A percentile compares a stretch with the other conserved stretches of the same genome.
phyloP scores from a whole-genome alignment of 345 rosid species.

The Bruguiera gymnorhiza region DNA sequence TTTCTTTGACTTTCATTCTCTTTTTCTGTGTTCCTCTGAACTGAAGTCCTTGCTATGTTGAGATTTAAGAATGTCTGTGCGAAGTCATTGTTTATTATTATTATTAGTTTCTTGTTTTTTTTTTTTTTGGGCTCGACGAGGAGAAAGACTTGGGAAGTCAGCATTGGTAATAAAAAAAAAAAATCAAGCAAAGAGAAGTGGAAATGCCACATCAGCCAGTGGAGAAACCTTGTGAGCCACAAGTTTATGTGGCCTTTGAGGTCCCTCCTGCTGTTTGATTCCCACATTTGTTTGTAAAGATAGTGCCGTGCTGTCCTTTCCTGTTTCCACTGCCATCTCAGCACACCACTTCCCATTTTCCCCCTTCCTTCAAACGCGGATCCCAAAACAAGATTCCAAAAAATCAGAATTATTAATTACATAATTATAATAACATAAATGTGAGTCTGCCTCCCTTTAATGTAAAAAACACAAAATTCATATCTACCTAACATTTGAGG shows the following conservation, averaged over 20 bases:
- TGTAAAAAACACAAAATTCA: too few species aligned
- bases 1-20: not conserved
- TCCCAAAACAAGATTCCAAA: too few species aligned
- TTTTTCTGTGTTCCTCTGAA: not conserved
- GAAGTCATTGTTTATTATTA: too few species aligned
- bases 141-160: not conserved
- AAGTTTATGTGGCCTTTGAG: constrained; percentile 47
- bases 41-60: not conserved
- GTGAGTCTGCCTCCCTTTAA: too few species aligned
- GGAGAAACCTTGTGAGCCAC: constrained; percentile 43
- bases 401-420: too few species aligned
- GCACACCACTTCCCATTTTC: not conserved
- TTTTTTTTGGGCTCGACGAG: not conserved
- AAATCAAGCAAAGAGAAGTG: not conserved
- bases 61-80: not conserved
- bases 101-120: not conserved
- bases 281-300: constrained; percentile 36
- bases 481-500: too few species aligned
- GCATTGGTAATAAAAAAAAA: not conserved
- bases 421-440: too few species aligned
- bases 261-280: constrained; percentile 39
- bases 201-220: constrained; percentile 41
- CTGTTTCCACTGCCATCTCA: constrained; percentile 20
- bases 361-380: not conserved
- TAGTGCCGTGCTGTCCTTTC: constrained; percentile 31